phyloP scores from a whole-genome alignment of 192 early-diverging fungal species.

The Ambispora gerdemannii region DNA sequence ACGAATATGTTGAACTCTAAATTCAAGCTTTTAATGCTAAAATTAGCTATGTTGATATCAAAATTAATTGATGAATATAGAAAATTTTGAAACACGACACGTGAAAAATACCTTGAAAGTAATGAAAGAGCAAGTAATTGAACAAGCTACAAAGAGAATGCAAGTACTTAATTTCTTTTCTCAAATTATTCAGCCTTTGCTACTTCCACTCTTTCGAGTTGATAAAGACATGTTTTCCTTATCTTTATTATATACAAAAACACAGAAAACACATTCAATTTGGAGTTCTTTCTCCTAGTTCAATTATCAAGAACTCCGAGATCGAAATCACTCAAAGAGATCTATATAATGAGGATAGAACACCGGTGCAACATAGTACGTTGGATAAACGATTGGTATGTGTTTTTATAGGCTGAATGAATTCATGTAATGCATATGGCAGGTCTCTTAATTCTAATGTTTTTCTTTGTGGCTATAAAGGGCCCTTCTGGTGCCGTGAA shows the following conservation, averaged over 20 bases:
- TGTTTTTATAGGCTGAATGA: too few species aligned
- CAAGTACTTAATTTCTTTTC: too few species aligned
- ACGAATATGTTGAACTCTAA: too few species aligned
- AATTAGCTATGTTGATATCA: too few species aligned
- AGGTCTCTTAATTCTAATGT: not conserved
- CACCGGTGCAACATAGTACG: conserved; percentile 81
- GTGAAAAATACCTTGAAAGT: too few species aligned
- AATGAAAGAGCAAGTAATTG: conserved; percentile 79
- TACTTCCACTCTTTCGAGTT: too few species aligned
- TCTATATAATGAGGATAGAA: conserved; percentile 72
- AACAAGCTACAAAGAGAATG: conserved; percentile 70
- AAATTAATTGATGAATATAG: too few species aligned
- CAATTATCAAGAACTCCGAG: conserved; percentile 85
- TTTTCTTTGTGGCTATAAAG: not conserved
- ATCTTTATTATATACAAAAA: too few species aligned
- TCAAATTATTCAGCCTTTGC: too few species aligned
- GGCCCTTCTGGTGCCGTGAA: conserved; percentile 64
- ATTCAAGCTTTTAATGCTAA: too few species aligned
- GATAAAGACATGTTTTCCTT: too few species aligned
- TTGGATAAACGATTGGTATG: conserved; percentile 85
- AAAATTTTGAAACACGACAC: too few species aligned
- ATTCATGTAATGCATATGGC: not conserved
- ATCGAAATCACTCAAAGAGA: conserved; percentile 89
- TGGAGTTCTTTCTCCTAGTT: conserved; percentile 85
- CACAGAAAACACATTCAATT: conserved; percentile 90